phyloP scores from a whole-genome alignment of 129 eudicot genomes.

The Solidago caesia region DNA sequence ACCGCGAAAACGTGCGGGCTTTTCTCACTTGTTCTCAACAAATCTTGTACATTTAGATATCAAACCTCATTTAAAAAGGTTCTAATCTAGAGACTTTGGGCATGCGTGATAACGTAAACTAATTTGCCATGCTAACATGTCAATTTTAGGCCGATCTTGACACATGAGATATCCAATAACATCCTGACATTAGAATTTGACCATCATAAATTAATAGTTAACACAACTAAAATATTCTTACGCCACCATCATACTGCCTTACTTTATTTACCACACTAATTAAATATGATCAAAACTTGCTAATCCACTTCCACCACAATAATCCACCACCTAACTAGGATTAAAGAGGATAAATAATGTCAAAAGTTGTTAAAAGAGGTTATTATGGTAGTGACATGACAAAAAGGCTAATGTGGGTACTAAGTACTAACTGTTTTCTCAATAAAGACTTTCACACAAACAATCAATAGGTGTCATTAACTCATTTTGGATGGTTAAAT shows the following conservation, averaged over 20 bases:
- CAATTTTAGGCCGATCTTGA: background rate
- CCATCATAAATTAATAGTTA: background rate
- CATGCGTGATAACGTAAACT: slow-evolving; percentile 21
- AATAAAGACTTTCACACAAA: slow-evolving; percentile 31
- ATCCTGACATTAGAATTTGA: slow-evolving; percentile 14
- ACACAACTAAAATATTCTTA: background rate
- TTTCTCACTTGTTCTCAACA: background rate
- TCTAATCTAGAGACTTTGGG: slow-evolving; percentile 3
- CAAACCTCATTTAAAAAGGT: background rate
- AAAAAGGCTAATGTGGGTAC: slow-evolving; percentile 33
- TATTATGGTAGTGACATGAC: slow-evolving; percentile 31
- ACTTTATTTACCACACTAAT: slow-evolving; percentile 10
- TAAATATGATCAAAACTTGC: background rate
- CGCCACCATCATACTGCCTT: background rate
- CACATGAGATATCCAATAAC: slow-evolving; percentile 8
- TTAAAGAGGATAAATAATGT: background rate
- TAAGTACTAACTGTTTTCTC: slow-evolving; percentile 30
- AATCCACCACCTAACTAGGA: background rate
- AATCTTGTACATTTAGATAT: background rate
- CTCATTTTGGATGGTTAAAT: background rate
- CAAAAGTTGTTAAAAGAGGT: slow-evolving; percentile 9
- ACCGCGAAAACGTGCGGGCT: no score
- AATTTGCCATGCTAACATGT: slow-evolving; percentile 2
- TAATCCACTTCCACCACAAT: slow-evolving; percentile 4
- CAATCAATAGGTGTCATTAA: slow-evolving; percentile 25